Conservation (phyloP, 169 alveolate species). For the Toxoplasma gondii region DNA sequence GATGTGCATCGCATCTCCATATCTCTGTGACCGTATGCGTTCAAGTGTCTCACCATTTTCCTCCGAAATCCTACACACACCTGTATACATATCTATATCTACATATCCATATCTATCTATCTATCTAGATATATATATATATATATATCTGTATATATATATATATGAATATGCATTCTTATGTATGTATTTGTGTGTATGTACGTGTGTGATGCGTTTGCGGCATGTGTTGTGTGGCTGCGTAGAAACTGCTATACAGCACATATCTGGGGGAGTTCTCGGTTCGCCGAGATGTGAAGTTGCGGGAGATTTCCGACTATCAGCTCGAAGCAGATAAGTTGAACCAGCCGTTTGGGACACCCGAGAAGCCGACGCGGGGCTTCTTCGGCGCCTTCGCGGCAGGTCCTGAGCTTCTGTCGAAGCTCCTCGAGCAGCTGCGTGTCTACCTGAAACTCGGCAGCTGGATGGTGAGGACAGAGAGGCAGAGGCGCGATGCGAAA, state of each 20-base stretch:
- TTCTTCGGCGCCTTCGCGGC: background rate
- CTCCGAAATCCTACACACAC: no score
- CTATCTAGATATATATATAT: no score
- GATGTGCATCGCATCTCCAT: no score
- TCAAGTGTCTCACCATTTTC: no score
- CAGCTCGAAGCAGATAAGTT: constrained; percentile 52
- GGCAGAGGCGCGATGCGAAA: background rate
- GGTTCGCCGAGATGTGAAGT: constrained; percentile 56
- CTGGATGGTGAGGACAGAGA: constrained; percentile 48
- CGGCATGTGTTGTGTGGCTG: background rate
- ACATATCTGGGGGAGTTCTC: constrained; percentile 53
- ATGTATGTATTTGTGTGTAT: no score
- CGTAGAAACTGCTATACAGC: constrained; percentile 33
- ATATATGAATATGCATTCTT: no score
- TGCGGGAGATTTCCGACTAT: constrained; percentile 60
- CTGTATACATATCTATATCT: no score
- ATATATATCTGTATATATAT: no score
- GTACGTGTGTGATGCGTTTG: no score
- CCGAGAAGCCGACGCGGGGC: constrained; percentile 13
- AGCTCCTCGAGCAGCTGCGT: constrained; percentile 44
- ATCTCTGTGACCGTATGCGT: no score
- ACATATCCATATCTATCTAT: no score
- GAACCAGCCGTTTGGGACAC: constrained; percentile 40
- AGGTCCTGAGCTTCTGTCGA: constrained; percentile 33
- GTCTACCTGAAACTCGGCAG: constrained; percentile 50